Evolutionary conservation across 2,329 filamentous ascomycete genomes (phyloP).

Genomic region (Fusarium torulosum): DNA sequence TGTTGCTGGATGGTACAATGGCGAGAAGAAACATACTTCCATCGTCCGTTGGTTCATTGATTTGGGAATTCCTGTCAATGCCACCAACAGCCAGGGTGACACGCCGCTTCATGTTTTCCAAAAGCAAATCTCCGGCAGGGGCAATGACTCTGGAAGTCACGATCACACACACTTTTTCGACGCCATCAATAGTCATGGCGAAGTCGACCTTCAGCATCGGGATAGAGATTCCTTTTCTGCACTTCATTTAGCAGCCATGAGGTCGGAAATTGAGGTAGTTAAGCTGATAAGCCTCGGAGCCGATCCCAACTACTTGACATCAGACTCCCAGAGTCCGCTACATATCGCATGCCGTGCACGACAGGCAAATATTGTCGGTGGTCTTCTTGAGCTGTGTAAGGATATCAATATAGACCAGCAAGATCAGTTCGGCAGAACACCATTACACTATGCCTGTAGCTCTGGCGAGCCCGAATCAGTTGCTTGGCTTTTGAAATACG

Average conservation of each 20-base stretch:
- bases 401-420: constrained; percentile 23
- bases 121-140: background rate
- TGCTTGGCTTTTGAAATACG: constrained; percentile 23
- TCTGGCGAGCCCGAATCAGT: constrained; percentile 40
- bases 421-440: constrained; percentile 35
- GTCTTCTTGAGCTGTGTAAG: constrained; percentile 4
- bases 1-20: constrained; percentile 5
- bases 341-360: constrained; percentile 42
- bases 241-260: constrained; percentile 37
- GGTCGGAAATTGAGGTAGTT: constrained; percentile 16
- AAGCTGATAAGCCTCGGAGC: constrained; percentile 17
- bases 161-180: constrained; percentile 14
- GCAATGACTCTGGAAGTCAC: background rate
- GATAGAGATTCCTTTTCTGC: constrained; percentile 29
- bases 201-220: constrained; percentile 26
- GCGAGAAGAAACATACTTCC: background rate
- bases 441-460: constrained; percentile 37
- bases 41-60: constrained; percentile 28
- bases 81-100: constrained; percentile 21
- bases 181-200: constrained; percentile 3
- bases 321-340: constrained; percentile 31
- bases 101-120: constrained; percentile 37
- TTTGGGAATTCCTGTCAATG: constrained; percentile 33
- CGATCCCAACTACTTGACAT: constrained; percentile 22
- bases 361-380: constrained; percentile 18